A percentile compares a stretch with the other conserved stretches of the same genome.
phyloP scores from a whole-genome alignment of 306 rosid genomes.

The Malus domestica region DNA sequence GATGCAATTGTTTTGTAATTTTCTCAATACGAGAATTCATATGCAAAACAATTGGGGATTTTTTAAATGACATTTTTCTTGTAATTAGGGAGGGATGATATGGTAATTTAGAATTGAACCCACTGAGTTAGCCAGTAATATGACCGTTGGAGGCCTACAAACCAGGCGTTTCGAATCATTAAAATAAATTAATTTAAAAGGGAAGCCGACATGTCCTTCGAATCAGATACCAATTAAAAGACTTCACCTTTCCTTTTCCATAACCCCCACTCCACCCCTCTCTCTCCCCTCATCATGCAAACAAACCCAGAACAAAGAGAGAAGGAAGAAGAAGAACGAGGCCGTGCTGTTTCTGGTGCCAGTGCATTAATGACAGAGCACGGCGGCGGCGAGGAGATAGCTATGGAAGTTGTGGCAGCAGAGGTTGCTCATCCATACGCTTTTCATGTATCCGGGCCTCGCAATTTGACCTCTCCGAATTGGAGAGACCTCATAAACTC shows the following conservation, averaged over 20 bases:
- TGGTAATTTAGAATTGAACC: background rate
- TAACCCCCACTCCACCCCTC: background rate
- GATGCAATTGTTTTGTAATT: no score
- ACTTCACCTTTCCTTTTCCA: background rate
- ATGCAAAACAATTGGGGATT: background rate
- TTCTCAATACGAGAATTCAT: no score
- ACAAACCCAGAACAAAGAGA: conserved; percentile 8
- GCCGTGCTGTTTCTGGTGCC: conserved; percentile 2
- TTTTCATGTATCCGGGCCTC: conserved; percentile 91
- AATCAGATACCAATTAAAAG: conserved; percentile 31
- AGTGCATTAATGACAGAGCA: conserved; percentile 33
- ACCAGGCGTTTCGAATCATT: conserved; percentile 16
- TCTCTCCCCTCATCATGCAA: conserved; percentile 21
- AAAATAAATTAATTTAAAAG: background rate
- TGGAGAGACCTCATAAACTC: conserved; percentile 81
- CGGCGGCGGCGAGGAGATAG: conserved; percentile 1
- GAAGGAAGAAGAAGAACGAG: background rate
- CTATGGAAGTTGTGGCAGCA: background rate
- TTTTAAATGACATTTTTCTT: background rate
- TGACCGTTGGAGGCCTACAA: conserved; percentile 43
- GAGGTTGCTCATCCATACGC: conserved; percentile 65
- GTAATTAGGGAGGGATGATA: background rate
- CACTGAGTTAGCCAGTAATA: conserved; percentile 21
- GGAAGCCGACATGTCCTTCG: background rate
- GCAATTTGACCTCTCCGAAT: conserved; percentile 60